A percentile compares a stretch with the other conserved stretches of the same genome.
These are phyloP conservation scores for Albugo candida DNA, from an alignment of 352 stramenopile species.

Conservation along the genomic window DNA sequence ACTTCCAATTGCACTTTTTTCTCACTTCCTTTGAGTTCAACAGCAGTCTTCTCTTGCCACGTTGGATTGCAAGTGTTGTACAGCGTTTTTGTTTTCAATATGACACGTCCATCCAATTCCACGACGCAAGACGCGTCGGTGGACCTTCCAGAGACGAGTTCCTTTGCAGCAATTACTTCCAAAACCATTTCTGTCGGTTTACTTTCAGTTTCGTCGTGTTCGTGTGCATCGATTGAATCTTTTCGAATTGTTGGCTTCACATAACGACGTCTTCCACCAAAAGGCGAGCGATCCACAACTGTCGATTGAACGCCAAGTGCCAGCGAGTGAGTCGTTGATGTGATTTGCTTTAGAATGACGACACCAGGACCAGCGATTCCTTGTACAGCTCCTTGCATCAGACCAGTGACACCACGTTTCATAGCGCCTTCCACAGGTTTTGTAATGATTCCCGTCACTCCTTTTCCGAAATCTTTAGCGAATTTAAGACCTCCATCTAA, in stretches of 20 bases:
- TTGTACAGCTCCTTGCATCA: conserved; percentile 57
- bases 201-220: conserved; percentile 18
- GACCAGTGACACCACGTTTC: conserved; percentile 48
- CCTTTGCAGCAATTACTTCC: conserved; percentile 52
- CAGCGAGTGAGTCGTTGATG: conserved; percentile 64
- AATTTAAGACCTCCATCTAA: conserved; percentile 56
- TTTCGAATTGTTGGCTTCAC: conserved; percentile 17
- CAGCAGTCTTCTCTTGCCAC: conserved; percentile 50
- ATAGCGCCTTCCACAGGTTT: conserved; percentile 73
- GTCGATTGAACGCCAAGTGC: conserved; percentile 61
- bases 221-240: background rate
- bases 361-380: conserved; percentile 65
- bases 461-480: conserved; percentile 66
- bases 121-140: conserved; percentile 63
- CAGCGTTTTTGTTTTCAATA: conserved; percentile 55
- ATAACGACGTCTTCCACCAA: conserved; percentile 47
- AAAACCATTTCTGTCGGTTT: conserved; percentile 18
- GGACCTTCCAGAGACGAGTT: conserved; percentile 47
- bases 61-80: conserved; percentile 74
- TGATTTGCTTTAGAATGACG: conserved; percentile 62
- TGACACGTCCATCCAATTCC: conserved; percentile 35
- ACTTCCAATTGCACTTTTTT: conserved; percentile 57
- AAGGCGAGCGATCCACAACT: conserved; percentile 55
- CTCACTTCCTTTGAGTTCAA: conserved; percentile 23
- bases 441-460: conserved; percentile 71